phyloP scores from a whole-genome alignment of 2,329 filamentous ascomycete genomes.

The Penicillium polonicum region DNA sequence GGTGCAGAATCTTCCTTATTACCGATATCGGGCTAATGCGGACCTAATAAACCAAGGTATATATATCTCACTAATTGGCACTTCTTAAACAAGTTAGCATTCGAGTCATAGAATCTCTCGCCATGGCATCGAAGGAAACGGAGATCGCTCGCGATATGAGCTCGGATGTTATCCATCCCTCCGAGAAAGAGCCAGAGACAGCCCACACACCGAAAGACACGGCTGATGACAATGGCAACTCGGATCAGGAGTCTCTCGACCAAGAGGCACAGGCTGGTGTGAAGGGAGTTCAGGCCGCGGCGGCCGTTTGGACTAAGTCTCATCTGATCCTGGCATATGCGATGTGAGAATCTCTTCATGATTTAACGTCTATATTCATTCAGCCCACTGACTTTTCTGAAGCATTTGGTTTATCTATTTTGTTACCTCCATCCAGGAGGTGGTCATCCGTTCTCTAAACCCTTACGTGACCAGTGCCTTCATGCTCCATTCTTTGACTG shows the following conservation, averaged over 20 bases:
- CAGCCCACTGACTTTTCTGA: background rate
- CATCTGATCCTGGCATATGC: slow-evolving; percentile 13
- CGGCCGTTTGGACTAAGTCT: slow-evolving; percentile 12
- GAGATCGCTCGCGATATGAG: background rate
- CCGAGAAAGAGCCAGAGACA: background rate
- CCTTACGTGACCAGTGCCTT: slow-evolving; percentile 19
- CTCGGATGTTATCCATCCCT: background rate
- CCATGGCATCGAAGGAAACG: background rate
- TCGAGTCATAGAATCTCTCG: background rate
- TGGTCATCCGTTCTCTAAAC: slow-evolving; percentile 12
- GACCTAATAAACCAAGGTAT: background rate
- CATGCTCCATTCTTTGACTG: slow-evolving; percentile 13
- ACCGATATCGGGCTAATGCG: slow-evolving; percentile 3
- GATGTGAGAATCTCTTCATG: slow-evolving; percentile 1
- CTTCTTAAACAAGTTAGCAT: background rate
- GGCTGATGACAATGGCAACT: background rate
- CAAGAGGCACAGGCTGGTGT: slow-evolving; percentile 16
- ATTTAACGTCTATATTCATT: background rate
- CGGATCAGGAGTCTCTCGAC: slow-evolving; percentile 8
- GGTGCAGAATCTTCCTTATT: background rate
- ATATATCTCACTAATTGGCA: background rate
- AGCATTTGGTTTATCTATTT: slow-evolving; percentile 16
- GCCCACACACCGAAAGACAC: background rate
- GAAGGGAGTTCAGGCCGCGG: slow-evolving; percentile 10
- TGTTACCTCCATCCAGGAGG: slow-evolving; percentile 18